phyloP scores from a whole-genome alignment of 2,329 filamentous ascomycete species.

The Ceratocystis harringtonii region DNA sequence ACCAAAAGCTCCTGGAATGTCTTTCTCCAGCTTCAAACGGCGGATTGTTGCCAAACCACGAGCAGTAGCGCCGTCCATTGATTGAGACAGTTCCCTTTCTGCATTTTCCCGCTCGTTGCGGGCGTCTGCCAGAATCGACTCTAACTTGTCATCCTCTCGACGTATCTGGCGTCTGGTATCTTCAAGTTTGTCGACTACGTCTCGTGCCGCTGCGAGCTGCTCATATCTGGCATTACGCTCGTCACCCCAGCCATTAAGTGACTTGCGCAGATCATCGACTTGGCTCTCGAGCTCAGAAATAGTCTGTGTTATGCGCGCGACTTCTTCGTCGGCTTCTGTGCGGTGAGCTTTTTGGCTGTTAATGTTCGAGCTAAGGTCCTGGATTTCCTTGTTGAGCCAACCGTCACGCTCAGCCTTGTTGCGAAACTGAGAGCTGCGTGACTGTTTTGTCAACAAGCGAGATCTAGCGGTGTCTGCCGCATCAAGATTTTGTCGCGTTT shows the following conservation, averaged over 20 bases:
- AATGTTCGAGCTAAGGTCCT: conserved; percentile 61
- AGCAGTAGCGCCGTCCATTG: conserved; percentile 81
- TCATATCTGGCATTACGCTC: conserved; percentile 58
- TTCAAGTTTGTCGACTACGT: conserved; percentile 60
- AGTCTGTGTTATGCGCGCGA: conserved; percentile 51
- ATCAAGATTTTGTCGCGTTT: conserved; percentile 56
- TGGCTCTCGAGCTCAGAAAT: conserved; percentile 61
- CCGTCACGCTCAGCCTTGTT: conserved; percentile 79
- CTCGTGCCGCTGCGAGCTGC: conserved; percentile 61
- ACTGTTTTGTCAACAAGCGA: conserved; percentile 83
- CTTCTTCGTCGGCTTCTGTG: conserved; percentile 72
- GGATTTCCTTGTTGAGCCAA: conserved; percentile 66
- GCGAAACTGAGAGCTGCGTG: conserved; percentile 70
- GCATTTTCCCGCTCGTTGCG: conserved; percentile 62
- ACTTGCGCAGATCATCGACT: conserved; percentile 52
- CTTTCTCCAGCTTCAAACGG: conserved; percentile 61
- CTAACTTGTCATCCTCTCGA: conserved; percentile 77
- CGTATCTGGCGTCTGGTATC: conserved; percentile 80
- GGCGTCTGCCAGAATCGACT: conserved; percentile 60
- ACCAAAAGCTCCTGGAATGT: conserved; percentile 77
- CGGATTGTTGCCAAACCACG: conserved; percentile 77
- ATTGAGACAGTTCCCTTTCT: conserved; percentile 61
- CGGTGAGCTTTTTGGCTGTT: conserved; percentile 71
- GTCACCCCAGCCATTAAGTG: conserved; percentile 64
- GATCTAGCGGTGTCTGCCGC: conserved; percentile 59